Conservation (phyloP, 73 alveolate species). For the Halteria grandinella region DNA sequence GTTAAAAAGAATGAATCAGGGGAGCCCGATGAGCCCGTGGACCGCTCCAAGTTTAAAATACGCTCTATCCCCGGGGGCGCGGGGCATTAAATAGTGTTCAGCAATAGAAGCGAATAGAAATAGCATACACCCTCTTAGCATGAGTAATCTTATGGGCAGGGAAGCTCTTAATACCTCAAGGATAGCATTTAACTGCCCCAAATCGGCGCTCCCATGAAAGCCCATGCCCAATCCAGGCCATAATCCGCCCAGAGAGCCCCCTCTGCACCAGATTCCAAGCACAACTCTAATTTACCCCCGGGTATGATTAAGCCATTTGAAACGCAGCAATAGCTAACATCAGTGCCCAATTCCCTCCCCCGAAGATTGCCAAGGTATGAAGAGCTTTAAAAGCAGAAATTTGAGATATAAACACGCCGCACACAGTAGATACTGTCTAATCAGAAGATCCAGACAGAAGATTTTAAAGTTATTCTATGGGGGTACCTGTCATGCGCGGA, state of each 20-base stretch:
- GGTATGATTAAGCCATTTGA: too few species aligned
- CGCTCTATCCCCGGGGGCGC: slow-evolving; percentile 43
- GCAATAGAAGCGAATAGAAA: neutral
- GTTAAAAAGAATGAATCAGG: slow-evolving; percentile 10
- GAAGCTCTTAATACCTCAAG: neutral
- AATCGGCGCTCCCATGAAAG: neutral
- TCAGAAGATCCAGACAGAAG: neutral
- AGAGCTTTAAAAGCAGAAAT: slow-evolving; percentile 2
- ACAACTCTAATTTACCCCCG: too few species aligned
- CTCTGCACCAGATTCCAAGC: too few species aligned
- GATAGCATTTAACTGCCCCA: neutral
- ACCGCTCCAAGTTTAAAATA: neutral
- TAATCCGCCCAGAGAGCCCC: too few species aligned
- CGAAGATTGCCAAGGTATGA: slow-evolving; percentile 20
- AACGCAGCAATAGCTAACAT: too few species aligned
- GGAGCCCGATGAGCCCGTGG: too few species aligned
- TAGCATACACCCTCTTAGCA: too few species aligned
- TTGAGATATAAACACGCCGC: neutral
- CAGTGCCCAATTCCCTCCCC: too few species aligned
- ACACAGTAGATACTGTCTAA: neutral
- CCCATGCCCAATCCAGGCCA: too few species aligned
- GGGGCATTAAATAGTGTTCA: slow-evolving; percentile 6
- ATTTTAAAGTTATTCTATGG: slow-evolving; percentile 8
- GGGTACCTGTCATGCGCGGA: slow-evolving; percentile 36
- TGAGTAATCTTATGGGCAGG: too few species aligned